Base-by-base conservation (phyloP, 495 filamentous ascomycete genomes). In the Neurospora sp. region DNA sequence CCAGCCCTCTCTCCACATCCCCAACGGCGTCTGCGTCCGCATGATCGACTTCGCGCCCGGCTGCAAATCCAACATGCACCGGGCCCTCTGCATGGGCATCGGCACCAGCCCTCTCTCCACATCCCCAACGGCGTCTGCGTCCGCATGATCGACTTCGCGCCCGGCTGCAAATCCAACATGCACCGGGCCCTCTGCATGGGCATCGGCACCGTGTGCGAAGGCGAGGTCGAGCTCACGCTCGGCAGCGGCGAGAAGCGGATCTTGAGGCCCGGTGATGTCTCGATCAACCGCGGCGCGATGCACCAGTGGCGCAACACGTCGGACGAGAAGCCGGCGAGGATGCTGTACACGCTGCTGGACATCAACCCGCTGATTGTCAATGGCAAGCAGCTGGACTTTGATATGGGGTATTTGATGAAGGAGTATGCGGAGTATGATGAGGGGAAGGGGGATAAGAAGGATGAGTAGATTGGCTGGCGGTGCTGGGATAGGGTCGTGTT, bases 261-360 rank as follows among this genome's bases (percentile, higher is more conserved):
- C 6, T 77, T 89, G 80, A 73, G 79, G 69, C 75, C 76, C 9
- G 88, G 87, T 0, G 88, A 89, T 78, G 76, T 86, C 3, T 77
- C 78, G 9, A 81, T 90, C 44, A 87, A 91, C 79, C 79, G 89
- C 38, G 89, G 79, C 6, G 89, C 88, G 9, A 87, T 82, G 69
- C 90, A 93, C 82, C 84, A 81, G 6, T 92, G 88, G 89, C 82
- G 81, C n/a, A 93, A 92, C 77, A 75, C 75, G n/a, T 65, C 53
- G 53, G 53, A 65, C 1, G 53, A 39, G 1, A 31, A 70, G 69
- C 39, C 53, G 14, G 53, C 53, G 3, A 65, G 53, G 53, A 65
- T 65, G 53, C 12, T 65, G 2, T 65, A 65, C 53, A 65, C 53
- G 53, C 27, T 65, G 53, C 14, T 65, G 27, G 53, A 65, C 27